Conservation (phyloP, 805 yeast genomes). For the Zygoascus flipseniorum region DNA sequence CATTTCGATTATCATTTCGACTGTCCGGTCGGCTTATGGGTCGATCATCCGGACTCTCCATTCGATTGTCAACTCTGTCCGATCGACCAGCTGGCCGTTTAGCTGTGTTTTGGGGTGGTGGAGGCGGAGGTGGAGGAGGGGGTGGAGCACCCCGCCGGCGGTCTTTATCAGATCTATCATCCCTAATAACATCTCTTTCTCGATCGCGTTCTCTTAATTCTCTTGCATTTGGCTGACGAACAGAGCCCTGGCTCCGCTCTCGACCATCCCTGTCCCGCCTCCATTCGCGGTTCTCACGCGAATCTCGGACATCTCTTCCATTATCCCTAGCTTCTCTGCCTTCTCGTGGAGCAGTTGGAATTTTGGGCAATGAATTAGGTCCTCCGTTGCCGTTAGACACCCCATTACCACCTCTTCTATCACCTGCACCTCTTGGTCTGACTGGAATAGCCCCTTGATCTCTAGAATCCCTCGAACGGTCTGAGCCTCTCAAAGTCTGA, state of each 20-base stretch:
- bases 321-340: constrained; percentile 3
- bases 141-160: background rate
- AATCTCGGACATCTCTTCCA: background rate
- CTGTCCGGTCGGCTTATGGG: background rate
- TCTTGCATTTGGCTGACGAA: constrained; percentile 2
- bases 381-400: background rate
- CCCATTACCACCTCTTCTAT: background rate
- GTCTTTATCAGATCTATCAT: background rate
- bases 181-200: background rate
- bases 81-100: background rate
- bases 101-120: background rate
- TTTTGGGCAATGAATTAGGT: constrained; percentile 3
- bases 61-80: background rate
- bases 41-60: background rate
- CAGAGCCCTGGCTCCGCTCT: background rate
- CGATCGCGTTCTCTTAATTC: constrained; percentile 10
- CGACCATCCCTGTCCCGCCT: background rate
- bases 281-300: background rate
- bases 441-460: background rate
- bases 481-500: background rate
- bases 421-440: background rate
- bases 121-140: background rate
- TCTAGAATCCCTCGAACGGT: background rate
- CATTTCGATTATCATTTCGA: background rate
- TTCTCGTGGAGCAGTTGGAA: constrained; percentile 1